Conservation (phyloP, 176 grass and related monocot species). For the Raddia guianensis region DNA sequence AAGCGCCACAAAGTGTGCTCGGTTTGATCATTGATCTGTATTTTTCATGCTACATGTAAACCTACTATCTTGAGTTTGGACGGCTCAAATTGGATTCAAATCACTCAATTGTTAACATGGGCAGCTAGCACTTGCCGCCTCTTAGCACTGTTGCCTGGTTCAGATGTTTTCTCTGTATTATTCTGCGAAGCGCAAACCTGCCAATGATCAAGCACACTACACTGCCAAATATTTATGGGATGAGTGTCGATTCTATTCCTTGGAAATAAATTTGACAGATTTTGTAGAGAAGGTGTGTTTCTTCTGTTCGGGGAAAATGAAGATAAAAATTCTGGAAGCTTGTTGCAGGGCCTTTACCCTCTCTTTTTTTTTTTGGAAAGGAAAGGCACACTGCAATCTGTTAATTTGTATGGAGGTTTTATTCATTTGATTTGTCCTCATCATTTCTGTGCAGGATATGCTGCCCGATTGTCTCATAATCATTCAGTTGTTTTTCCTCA, state of each 20-base stretch:
- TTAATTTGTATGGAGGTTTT: not conserved
- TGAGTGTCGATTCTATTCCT: not conserved
- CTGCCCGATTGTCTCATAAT: not conserved
- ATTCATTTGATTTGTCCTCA: not conserved
- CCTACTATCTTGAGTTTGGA: not conserved
- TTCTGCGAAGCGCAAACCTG: not conserved
- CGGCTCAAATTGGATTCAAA: not conserved
- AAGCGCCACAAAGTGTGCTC: not conserved
- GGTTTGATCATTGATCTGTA: not conserved
- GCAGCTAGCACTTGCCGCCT: not conserved
- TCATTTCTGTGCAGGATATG: not conserved
- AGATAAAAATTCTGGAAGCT: not conserved
- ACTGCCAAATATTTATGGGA: not conserved
- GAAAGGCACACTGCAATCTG: not conserved
- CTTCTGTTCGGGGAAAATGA: not conserved
- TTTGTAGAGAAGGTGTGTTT: not conserved
- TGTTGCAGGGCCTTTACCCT: not conserved
- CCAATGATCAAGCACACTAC: slow-evolving; percentile 12
- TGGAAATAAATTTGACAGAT: not conserved
- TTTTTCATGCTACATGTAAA: not conserved
- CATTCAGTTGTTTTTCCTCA: not conserved
- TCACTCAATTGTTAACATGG: not conserved
- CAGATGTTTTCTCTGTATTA: not conserved
- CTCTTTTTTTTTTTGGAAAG: slow-evolving; percentile 3
- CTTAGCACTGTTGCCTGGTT: not conserved